Base-by-base conservation (phyloP, 495 filamentous ascomycete genomes). In the Xylaria venustula region DNA sequence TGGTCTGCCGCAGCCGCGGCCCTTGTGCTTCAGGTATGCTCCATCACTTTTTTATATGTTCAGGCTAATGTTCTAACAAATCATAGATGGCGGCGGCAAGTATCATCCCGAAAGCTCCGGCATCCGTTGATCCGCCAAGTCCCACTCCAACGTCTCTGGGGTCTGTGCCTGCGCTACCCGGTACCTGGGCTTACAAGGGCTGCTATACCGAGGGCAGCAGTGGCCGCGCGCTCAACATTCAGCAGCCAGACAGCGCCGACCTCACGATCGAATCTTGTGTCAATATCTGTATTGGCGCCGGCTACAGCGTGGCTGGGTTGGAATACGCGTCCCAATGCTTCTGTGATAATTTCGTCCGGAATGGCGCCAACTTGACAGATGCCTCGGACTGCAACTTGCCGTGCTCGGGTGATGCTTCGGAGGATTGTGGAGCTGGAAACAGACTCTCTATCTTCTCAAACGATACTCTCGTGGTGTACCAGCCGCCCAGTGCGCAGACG, bases 301-400 rank as follows among this genome's bases (percentile, higher is more conserved):
- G 71, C 58, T 81, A 68, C 64, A 72, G 19, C 58, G 81, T 76
- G 67, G 77, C 76, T 64, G 85, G 85, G 48, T 69, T 83, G 14
- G 80, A 88, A 65, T 87, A 83, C 57, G 78, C 73, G 37, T 78
- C 75, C 32, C 81, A 88, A 66, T 84, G 83, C 65, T 85, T 78
- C 64, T 85, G 82, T 67, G 80, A 77, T 23, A 79, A 79, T n/a
- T 41, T 28, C 7, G 0, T 54, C 51, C 51, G 51, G 1, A 54
- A 54, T 5, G 64, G 67, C 40, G 63, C 62, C 22, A 71, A 74
- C 44, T 70, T 72, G 28, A 61, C 66, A 7, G 62, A 46, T 11
- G 63, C 64, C 11, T 48, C 51, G 9, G 59, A 63, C 8, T 79
- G 77, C 60, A 74, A 74, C 60, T 75, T 71, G 56, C 12, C 66